These are phyloP conservation scores for Hanseniaspora sp. DNA, from an alignment of 1,139 yeast genomes.

Conservation along the genomic window DNA sequence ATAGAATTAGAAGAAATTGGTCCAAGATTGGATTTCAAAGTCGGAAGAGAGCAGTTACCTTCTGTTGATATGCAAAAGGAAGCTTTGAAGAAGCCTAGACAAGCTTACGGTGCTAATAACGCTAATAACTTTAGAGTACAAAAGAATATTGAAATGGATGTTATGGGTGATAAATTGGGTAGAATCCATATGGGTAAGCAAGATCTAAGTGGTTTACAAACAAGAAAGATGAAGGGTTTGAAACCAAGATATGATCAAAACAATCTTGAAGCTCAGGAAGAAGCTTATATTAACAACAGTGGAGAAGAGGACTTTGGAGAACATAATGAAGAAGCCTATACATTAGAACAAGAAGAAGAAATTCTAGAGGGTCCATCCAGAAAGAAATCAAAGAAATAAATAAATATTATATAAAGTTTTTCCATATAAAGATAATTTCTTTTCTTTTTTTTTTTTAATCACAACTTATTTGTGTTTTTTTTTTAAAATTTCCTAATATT, in stretches of 20 bases:
- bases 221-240: conserved; percentile 97
- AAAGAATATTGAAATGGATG: conserved; percentile 81
- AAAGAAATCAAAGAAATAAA: conserved; percentile 33
- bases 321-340: conserved; percentile 35
- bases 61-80: conserved; percentile 85
- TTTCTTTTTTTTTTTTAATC: no score
- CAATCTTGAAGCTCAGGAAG: conserved; percentile 46
- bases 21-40: conserved; percentile 84
- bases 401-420: conserved; percentile 18
- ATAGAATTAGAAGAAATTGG: conserved; percentile 93
- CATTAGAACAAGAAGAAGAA: conserved; percentile 43
- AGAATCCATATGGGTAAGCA: conserved; percentile 93
- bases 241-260: conserved; percentile 74
- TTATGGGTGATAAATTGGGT: conserved; percentile 94
- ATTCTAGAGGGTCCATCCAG: conserved; percentile 34
- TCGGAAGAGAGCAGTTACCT: conserved; percentile 80
- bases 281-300: conserved; percentile 36
- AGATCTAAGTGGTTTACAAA: conserved; percentile 79
- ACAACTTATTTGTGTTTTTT: no score
- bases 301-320: conserved; percentile 41
- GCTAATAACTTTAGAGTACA: conserved; percentile 45
- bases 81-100: conserved; percentile 72
- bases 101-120: conserved; percentile 26
- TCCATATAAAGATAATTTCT: background rate
- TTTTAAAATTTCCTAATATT: background rate